phyloP scores from a whole-genome alignment of 1,284 basidiomycete genomes.

The Cronartium quercuum region DNA sequence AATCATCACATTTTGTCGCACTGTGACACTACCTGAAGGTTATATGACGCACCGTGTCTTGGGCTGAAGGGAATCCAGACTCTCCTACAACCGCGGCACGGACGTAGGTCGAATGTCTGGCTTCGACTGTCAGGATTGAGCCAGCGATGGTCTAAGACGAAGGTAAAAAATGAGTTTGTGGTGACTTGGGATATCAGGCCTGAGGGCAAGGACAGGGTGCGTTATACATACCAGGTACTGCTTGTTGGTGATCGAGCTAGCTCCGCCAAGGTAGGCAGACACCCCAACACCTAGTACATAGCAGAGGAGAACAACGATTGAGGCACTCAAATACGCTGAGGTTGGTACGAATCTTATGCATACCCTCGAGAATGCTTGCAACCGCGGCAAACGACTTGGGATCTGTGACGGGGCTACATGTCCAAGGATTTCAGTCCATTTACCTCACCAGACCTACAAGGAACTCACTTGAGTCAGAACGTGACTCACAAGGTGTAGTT shows the following conservation, averaged over 20 bases:
- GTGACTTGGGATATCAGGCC: not conserved
- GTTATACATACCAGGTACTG: not conserved
- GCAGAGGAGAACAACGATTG: slow-evolving; percentile 39
- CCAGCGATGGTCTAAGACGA: slow-evolving; percentile 48
- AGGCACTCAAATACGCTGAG: too few relatives aligned
- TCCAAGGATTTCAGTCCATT: not conserved
- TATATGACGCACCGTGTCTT: not conserved
- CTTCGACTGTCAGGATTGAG: slow-evolving; percentile 49
- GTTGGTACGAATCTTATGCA: too few relatives aligned
- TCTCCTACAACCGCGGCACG: not conserved
- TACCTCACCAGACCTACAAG: not conserved
- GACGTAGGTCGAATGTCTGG: slow-evolving; percentile 5
- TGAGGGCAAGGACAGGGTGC: not conserved
- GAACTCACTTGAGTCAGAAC: too few relatives aligned
- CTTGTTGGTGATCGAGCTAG: slow-evolving; percentile 19
- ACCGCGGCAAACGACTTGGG: not conserved
- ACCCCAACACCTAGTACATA: slow-evolving; percentile 21
- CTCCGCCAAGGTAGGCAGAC: slow-evolving; percentile 46
- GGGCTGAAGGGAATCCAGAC: not conserved
- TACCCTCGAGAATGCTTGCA: not conserved
- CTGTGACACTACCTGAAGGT: not conserved
- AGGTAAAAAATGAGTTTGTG: too few relatives aligned
- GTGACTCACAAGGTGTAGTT: slow-evolving; percentile 51
- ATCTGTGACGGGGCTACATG: not conserved
- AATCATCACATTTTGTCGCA: not conserved